A percentile compares a stretch with the other conserved stretches of the same genome.
phyloP scores from a whole-genome alignment of 2,329 filamentous ascomycete species.

The Beauveria sp. region DNA sequence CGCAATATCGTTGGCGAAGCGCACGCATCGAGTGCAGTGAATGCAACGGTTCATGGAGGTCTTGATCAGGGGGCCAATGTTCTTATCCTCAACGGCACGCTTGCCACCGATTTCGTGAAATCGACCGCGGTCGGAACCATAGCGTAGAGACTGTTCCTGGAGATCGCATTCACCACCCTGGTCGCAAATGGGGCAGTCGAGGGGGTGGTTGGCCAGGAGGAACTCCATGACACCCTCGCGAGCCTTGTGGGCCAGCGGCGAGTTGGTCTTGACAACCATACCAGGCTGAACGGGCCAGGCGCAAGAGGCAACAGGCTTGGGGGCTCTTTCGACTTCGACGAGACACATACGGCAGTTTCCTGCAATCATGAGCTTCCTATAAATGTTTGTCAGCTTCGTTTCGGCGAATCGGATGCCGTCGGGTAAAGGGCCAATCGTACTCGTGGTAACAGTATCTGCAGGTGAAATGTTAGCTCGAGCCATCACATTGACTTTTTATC shows the following conservation, averaged over 20 bases:
- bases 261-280: conserved; percentile 99
- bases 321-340: conserved; percentile 92
- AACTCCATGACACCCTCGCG: conserved; percentile 99
- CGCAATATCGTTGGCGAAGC: conserved; percentile 95
- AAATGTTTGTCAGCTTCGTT: conserved; percentile 30
- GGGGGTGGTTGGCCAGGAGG: conserved; percentile 86
- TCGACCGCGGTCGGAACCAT: conserved; percentile 88
- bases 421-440: conserved; percentile 43
- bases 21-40: conserved; percentile 95
- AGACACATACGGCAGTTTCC: conserved; percentile 99
- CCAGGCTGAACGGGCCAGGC: conserved; percentile 98
- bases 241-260: conserved; percentile 91
- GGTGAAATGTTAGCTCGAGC: conserved; percentile 18
- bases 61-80: conserved; percentile 96
- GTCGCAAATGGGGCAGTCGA: conserved; percentile 96
- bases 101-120: conserved; percentile 96
- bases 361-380: conserved; percentile 93
- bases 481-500: not conserved
- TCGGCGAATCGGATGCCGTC: conserved; percentile 18
- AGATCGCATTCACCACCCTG: conserved; percentile 98
- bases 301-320: conserved; percentile 96
- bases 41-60: conserved; percentile 99
- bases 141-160: conserved; percentile 98
- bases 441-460: conserved; percentile 96
- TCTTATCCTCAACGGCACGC: conserved; percentile 98